A percentile compares a stretch with the other conserved stretches of the same genome.
These are phyloP conservation scores for Alternaria sp. DNA, from an alignment of 2,329 filamentous ascomycete genomes.

Conservation along the genomic window DNA sequence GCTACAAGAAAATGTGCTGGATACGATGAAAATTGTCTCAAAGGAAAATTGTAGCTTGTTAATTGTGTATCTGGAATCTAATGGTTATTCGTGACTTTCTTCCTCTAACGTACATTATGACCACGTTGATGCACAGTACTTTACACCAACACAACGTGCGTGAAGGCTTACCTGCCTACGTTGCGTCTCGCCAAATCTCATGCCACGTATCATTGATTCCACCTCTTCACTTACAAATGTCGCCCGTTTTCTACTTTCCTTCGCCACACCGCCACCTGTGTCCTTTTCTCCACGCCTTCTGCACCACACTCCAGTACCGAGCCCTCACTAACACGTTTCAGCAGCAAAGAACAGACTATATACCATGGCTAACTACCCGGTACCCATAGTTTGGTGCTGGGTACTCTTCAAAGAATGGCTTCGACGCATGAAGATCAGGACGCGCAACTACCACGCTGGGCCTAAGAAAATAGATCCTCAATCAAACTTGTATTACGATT, in stretches of 20 bases:
- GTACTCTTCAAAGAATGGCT: slow-evolving; percentile 8
- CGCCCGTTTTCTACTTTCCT: not conserved
- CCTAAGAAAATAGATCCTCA: slow-evolving; percentile 4
- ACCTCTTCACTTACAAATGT: not conserved
- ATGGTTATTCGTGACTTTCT: not conserved
- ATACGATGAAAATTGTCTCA: no score
- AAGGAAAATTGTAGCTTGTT: not conserved
- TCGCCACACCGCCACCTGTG: not conserved
- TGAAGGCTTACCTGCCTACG: not conserved
- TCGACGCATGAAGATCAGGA: slow-evolving; percentile 6
- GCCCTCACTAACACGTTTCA: not conserved
- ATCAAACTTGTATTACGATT: slow-evolving; percentile 15
- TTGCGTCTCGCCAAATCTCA: not conserved
- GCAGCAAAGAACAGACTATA: not conserved
- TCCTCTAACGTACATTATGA: not conserved
- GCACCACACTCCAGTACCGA: no score
- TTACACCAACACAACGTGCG: not conserved
- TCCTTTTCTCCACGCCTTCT: not conserved
- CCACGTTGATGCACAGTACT: no score
- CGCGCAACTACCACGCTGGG: slow-evolving; percentile 7
- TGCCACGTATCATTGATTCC: not conserved
- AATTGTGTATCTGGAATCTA: not conserved
- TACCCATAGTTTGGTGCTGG: not conserved
- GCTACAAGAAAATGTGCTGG: no score
- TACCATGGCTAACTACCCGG: not conserved